Evolutionary conservation across 345 rosid species (phyloP).

Genomic region (Gossypium thurberi): DNA sequence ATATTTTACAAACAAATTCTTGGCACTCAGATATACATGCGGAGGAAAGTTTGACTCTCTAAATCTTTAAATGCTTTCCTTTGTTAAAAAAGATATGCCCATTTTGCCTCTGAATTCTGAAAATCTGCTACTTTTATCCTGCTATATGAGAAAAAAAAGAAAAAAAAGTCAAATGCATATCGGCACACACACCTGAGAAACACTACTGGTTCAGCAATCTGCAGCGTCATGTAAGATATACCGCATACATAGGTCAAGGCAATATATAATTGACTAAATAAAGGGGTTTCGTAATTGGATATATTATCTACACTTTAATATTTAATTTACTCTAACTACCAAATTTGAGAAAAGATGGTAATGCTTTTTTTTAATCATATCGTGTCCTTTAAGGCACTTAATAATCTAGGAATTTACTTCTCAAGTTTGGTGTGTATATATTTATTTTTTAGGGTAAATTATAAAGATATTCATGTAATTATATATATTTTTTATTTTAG

Average conservation of each 20-base stretch:
- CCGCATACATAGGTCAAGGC: background rate
- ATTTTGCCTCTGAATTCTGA: background rate
- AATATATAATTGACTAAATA: background rate
- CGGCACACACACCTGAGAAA: background rate
- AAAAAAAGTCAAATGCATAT: background rate
- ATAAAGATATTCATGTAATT: too few relatives aligned
- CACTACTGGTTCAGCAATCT: background rate
- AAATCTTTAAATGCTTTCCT: slow-evolving; percentile 16
- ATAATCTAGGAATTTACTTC: background rate
- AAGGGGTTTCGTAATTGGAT: background rate
- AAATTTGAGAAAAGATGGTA: background rate
- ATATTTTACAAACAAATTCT: background rate
- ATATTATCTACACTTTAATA: background rate
- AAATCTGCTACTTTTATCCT: background rate
- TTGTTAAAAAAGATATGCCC: slow-evolving; percentile 16
- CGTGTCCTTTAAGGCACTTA: background rate
- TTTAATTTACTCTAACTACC: background rate
- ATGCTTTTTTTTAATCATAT: background rate
- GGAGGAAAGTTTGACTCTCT: slow-evolving; percentile 9
- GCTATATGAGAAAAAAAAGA: background rate
- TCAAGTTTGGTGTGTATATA: background rate
- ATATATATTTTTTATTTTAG: too few relatives aligned
- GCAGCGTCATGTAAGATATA: background rate
- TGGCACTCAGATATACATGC: background rate
- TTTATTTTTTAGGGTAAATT: too few relatives aligned